Base-by-base conservation (phyloP, 306 rosid species). In the Sesbania bispinosa region DNA sequence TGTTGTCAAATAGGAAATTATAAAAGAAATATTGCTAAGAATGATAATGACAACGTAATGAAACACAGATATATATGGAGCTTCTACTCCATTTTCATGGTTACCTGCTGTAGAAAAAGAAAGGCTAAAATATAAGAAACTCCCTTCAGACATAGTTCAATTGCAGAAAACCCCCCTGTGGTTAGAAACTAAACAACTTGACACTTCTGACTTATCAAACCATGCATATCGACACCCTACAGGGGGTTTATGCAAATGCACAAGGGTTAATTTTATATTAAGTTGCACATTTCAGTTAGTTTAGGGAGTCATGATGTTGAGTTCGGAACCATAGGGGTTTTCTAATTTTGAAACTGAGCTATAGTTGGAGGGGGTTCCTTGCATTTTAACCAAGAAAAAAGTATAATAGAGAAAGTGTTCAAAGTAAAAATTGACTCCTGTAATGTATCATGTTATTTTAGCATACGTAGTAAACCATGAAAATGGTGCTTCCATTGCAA, bases 361-460 rank as follows among this genome's bases (percentile, higher is more conserved):
- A 27, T 26, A n/a, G 30, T 42, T n/a, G 54, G 47, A 5, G 27
- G 8, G 26, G 30, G 35, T 63, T 42, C 24, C 24, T 42, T 42
- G n/a, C 19, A 42, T 42, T 41, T 43, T 58, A 45, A 79, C 54
- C 51, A 42, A 59, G 65, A 62, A 67, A 15, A 39, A 71, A 21
- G 23, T 26, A 39, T 10, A 10, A 77, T 6, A 43, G 21, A 65
- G 19, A 76, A 71, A 61, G 45, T 16, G 2, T 42, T 20, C 33
- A 33, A 26, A 41, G 57, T 15, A 32, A 15, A 60, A 65, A 47
- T 13, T 61, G 45, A 38, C 59, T 35, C 16, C 9, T 43, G 16
- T 36, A 61, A 38, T 10, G 50, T 33, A 75, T 33, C 48, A 23
- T 26, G 18, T 55, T 26, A 69, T 35, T 45, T 35, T 10, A 50